Base-by-base conservation (phyloP, 345 rosid species). In the Bretschneidera sinensis region DNA sequence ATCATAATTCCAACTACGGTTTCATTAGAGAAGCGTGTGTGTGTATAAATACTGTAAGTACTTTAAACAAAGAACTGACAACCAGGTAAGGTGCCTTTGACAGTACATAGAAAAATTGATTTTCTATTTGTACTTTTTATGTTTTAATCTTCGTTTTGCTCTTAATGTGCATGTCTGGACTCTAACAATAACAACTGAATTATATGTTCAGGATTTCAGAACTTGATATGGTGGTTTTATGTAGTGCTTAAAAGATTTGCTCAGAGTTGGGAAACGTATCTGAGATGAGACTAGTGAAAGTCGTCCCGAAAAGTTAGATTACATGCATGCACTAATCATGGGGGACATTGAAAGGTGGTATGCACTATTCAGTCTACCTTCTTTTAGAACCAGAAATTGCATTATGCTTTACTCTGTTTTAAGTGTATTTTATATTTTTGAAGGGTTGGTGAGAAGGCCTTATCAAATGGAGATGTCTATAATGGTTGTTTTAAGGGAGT, bases 381-480 rank as follows among this genome's bases (percentile, higher is more conserved):
- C 10, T 11, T 39, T 39, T 39, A 28, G 33, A 28, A 39, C 10
- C 15, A 4, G 9, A 14, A 11, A 4, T 39, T 39, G 45, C 15
- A 39, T 5, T 4, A 7, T 39, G 15, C 45, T 39, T 39, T 1
- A 13, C 11, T 39, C 10, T 39, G 35, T 5, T 39, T 39, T 39
- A 39, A 39, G 9, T 39, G 45, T 39, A 14, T 39, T 39, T 39
- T 39, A 39, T 39, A 13, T 62, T 51, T 69, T 72, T 48, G 57
- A 73, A 92, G 92, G 81, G 33, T 57, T 61, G 68, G 54, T 25
- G 64, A 74, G 48, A 75, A 71, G 73, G 65, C 58, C 31, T 81
- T 92, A 63, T 68, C 84, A 21, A 83, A 81, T 62, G 96, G 97
- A 45, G 97, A 92, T 70, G 50, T 74, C 11, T 92, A 84, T 73